Evolutionary conservation across 164 flowering plant genomes (phyloP).

Genomic region (Kingdonia uniflora): DNA sequence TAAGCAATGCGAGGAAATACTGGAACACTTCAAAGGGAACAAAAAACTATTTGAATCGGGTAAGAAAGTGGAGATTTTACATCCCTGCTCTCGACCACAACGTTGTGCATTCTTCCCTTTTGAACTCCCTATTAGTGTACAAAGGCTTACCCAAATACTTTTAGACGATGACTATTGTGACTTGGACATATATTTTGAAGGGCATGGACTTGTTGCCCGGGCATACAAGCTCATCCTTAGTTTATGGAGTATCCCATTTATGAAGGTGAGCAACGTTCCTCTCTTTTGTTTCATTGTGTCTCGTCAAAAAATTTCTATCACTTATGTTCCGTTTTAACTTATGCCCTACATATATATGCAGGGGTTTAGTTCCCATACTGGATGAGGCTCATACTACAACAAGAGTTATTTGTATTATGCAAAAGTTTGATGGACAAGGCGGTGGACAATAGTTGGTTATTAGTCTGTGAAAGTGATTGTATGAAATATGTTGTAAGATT

Average conservation of each 20-base stretch:
- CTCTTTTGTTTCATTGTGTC: background rate
- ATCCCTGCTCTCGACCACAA: constrained; percentile 39
- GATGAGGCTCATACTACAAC: constrained; percentile 68
- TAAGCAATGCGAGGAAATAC: constrained; percentile 69
- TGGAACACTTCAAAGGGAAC: constrained; percentile 52
- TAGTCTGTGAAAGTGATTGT: constrained; percentile 41
- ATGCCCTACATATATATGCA: constrained; percentile 81
- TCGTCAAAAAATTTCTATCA: too few species aligned
- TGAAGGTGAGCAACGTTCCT: constrained; percentile 43
- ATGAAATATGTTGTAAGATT: constrained; percentile 84
- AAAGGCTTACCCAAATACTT: constrained; percentile 38
- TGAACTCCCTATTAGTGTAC: constrained; percentile 44
- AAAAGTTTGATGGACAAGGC: constrained; percentile 73
- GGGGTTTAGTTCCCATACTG: constrained; percentile 73
- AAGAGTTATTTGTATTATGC: constrained; percentile 69
- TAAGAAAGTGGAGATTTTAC: constrained; percentile 60
- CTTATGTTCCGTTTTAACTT: too few species aligned
- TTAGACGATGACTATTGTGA: constrained; percentile 51
- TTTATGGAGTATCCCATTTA: constrained; percentile 80
- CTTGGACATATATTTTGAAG: constrained; percentile 49
- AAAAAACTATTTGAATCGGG: constrained; percentile 55
- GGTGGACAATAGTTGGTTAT: constrained; percentile 44
- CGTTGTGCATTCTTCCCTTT: constrained; percentile 34
- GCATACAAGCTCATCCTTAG: constrained; percentile 70
- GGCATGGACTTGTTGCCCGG: constrained; percentile 42